These are phyloP conservation scores for Rubus idaeus DNA, from an alignment of 306 rosid species.

Conservation along the genomic window DNA sequence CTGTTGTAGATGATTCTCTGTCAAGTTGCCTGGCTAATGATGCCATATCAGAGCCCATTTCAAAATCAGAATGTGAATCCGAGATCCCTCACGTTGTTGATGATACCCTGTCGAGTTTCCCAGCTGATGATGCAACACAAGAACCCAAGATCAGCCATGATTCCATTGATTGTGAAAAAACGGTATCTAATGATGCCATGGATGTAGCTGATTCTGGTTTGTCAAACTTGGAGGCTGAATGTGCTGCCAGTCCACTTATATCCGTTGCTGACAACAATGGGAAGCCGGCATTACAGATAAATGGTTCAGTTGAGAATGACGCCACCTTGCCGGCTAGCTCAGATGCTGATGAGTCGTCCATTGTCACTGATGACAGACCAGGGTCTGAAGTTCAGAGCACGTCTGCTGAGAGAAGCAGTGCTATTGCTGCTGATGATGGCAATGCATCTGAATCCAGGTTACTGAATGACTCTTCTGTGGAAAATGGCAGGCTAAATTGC, in stretches of 20 bases:
- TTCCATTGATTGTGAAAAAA: conserved; percentile 20
- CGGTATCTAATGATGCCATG: conserved; percentile 14
- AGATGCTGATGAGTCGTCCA: not conserved
- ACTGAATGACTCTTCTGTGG: conserved; percentile 6
- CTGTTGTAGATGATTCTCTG: not conserved
- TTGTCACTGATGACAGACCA: conserved; percentile 11
- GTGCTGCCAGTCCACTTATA: conserved; percentile 10
- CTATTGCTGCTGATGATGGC: conserved; percentile 19
- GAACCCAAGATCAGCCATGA: conserved; percentile 13
- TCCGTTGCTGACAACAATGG: conserved; percentile 11
- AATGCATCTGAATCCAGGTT: conserved; percentile 24
- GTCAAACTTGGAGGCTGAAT: conserved; percentile 21
- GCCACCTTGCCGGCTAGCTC: not conserved
- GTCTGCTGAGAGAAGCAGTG: conserved; percentile 24
- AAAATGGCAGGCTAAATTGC: conserved; percentile 17
- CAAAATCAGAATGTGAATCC: conserved; percentile 1
- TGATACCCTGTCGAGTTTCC: conserved; percentile 15
- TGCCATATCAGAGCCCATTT: not conserved
- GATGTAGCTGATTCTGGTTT: conserved; percentile 14
- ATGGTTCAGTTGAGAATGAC: conserved; percentile 13
- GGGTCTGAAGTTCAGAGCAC: conserved; percentile 30
- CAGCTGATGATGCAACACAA: conserved; percentile 17
- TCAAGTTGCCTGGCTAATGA: not conserved
- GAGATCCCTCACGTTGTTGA: not conserved
- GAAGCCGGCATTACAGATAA: not conserved